A percentile compares a stretch with the other conserved stretches of the same genome.
Evolutionary conservation across 176 grass and related monocot genomes (phyloP).

Genomic region (Poa pratensis): DNA sequence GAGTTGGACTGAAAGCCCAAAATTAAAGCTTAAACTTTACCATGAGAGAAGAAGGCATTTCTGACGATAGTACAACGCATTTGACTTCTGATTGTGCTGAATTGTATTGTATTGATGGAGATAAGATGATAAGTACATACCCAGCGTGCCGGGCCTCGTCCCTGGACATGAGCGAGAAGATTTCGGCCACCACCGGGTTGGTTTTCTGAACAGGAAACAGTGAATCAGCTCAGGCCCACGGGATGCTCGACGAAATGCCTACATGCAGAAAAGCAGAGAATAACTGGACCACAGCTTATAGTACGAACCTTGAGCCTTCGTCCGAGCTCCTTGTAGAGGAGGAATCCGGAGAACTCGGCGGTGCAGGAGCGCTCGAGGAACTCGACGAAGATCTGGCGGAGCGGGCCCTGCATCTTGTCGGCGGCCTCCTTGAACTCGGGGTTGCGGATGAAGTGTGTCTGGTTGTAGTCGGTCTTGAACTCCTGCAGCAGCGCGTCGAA

Average conservation of each 20-base stretch:
- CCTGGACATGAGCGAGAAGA: slow-evolving; percentile 99
- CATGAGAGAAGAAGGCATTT: slow-evolving; percentile 1
- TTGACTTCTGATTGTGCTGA: neutral
- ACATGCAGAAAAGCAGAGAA: neutral
- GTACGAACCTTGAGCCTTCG: slow-evolving; percentile 86
- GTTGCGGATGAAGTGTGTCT: slow-evolving; percentile 97
- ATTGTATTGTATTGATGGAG: neutral
- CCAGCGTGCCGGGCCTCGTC: slow-evolving; percentile 98
- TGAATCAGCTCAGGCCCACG: slow-evolving; percentile 25
- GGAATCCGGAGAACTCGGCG: slow-evolving; percentile 91
- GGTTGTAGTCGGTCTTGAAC: slow-evolving; percentile 99
- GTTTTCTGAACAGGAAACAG: slow-evolving; percentile 72
- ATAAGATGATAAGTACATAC: slow-evolving; percentile 44
- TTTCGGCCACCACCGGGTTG: slow-evolving; percentile 94
- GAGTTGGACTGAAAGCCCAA: neutral
- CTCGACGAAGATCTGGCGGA: slow-evolving; percentile 91
- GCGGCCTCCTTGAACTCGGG: slow-evolving; percentile 91
- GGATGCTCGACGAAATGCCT: slow-evolving; percentile 33
- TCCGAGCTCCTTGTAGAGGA: slow-evolving; percentile 98
- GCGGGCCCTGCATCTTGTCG: slow-evolving; percentile 85
- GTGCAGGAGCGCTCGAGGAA: slow-evolving; percentile 98
- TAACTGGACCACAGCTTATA: neutral
- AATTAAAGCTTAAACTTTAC: neutral
- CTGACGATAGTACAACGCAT: neutral
- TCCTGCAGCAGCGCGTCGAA: slow-evolving; percentile 93